phyloP scores from a whole-genome alignment of 2,329 filamentous ascomycete species.

The Bretziella fagacearum region DNA sequence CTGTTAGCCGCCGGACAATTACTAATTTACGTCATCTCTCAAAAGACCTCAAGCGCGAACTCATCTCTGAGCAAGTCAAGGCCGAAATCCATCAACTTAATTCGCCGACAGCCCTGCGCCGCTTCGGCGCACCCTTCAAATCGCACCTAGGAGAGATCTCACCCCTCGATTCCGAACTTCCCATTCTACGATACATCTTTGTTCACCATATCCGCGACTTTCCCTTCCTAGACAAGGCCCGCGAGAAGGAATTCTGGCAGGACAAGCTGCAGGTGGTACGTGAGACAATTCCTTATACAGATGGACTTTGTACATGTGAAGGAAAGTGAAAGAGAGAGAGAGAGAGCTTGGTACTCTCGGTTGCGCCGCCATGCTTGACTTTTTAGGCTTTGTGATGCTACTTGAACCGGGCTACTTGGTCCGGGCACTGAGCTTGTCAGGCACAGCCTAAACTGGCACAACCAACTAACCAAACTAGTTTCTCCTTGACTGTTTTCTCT shows the following conservation, averaged over 20 bases:
- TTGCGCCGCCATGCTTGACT: too few relatives aligned
- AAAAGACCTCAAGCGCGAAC: slow-evolving; percentile 83
- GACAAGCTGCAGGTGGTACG: slow-evolving; percentile 85
- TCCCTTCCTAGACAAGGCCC: slow-evolving; percentile 88
- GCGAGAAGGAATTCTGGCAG: slow-evolving; percentile 99
- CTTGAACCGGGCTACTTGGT: too few relatives aligned
- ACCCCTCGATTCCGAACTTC: slow-evolving; percentile 83
- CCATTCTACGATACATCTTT: slow-evolving; percentile 89
- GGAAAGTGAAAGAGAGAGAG: too few relatives aligned
- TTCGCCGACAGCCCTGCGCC: slow-evolving; percentile 80
- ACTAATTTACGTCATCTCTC: slow-evolving; percentile 5
- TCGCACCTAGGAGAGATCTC: slow-evolving; percentile 86
- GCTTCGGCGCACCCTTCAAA: slow-evolving; percentile 89
- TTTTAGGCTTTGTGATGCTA: too few relatives aligned
- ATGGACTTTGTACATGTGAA: too few relatives aligned
- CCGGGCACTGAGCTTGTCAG: too few relatives aligned
- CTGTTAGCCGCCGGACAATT: not conserved
- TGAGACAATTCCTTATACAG: slow-evolving; percentile 18
- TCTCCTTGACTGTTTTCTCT: too few relatives aligned
- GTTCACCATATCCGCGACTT: slow-evolving; percentile 97
- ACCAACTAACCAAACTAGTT: too few relatives aligned
- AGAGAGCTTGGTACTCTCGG: too few relatives aligned
- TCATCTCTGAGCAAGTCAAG: slow-evolving; percentile 76
- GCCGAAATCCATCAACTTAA: slow-evolving; percentile 86
- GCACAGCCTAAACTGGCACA: too few relatives aligned